Evolutionary conservation across 2,329 filamentous ascomycete species (phyloP), one percentile per base, ranked within the genome.

Genomic region (Venturia effusa): DNA sequence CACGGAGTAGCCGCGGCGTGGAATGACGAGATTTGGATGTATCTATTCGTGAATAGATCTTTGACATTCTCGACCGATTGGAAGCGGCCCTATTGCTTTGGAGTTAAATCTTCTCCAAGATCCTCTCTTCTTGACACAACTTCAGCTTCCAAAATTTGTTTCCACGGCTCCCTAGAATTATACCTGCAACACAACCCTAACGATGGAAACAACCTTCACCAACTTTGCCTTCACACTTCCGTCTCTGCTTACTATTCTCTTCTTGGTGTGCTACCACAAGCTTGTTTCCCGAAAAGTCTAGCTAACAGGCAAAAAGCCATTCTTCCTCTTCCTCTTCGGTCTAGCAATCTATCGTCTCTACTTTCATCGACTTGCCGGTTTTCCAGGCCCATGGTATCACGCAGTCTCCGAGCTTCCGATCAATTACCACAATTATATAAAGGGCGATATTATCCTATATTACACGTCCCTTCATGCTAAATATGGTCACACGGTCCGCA

Each of bases 401-500:
- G 43, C 32, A 19, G 40, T 55, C n/a, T 59, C 45, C 11, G n/a
- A 54, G 22, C 27, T 66, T n/a, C 65, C 64, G 4, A 30, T 37
- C 19, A 40, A 45, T 22, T 43, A 34, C 45, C 34, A 40, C 24
- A 24, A 37, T 17, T 32, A 32, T 22, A 22, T 64, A 3, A 41
- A 24, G 15, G 61, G 61, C n/a, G 57, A 48, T 11, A n/a, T 43
- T 5, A 27, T 48, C 19, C 34, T 19, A 6, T 62, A 43, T 27
- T 22, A 62, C n/a, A 24, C 24, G n/a, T 22, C 32, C 8, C 59
- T 68, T 1, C 67, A 68, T 41, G 32, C 37, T 1, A 64, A 66
- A 48, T 68, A 68, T 40, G 70, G 70, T 27, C 62, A 67, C 10
- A 64, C 71, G 27, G 69, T 72, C 11, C 68, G 70, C 27, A 51